Evolutionary conservation across 257 asterid species (phyloP), one percentile per base, ranked within the genome.

Genomic region (Penstemon barbatus): DNA sequence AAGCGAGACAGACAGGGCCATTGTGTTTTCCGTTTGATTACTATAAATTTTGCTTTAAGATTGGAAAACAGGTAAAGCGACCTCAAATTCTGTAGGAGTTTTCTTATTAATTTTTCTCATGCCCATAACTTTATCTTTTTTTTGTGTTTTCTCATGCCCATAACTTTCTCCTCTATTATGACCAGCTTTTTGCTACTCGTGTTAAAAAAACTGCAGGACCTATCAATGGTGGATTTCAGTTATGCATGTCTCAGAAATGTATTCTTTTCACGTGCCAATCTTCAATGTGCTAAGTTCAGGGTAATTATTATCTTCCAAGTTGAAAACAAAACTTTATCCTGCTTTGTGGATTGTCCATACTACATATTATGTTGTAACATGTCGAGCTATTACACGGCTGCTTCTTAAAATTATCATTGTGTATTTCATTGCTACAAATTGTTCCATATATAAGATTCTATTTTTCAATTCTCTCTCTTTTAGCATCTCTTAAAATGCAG

Each of bases 191-290:
- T 56, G 41, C 42, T 9, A 45, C n/a, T 54, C 18, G 9, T 68
- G 63, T 54, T 71, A 41, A 64, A 69, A 64, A 55, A 52, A 45
- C 33, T 84, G 88, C 87, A 91, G 97, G 97, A 92, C 71, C 85
- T 92, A 74, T 90, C 97, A 62, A 74, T 40, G 79, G 98, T 88
- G 77, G 98, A 92, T 83, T 92, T 92, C 86, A 89, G 98, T 71
- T 89, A 83, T 78, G 97, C 98, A 64, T 83, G 91, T 61, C 86
- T 92, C n/a, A 87, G 82, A 60, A 82, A 71, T 50, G 96, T 88
- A 52, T 88, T 92, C 84, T 89, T 92, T 74, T 92, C 97, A 66
- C 93, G 96, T 66, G 95, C 98, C 65, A 84, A 89, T 82, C 98
- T 92, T 71, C 98, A 92, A 63, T 80, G 89, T 70, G 97, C 98